These are phyloP conservation scores for Sugiyamaella castrensis DNA, from an alignment of 1,139 yeast species.

Conservation along the genomic window DNA sequence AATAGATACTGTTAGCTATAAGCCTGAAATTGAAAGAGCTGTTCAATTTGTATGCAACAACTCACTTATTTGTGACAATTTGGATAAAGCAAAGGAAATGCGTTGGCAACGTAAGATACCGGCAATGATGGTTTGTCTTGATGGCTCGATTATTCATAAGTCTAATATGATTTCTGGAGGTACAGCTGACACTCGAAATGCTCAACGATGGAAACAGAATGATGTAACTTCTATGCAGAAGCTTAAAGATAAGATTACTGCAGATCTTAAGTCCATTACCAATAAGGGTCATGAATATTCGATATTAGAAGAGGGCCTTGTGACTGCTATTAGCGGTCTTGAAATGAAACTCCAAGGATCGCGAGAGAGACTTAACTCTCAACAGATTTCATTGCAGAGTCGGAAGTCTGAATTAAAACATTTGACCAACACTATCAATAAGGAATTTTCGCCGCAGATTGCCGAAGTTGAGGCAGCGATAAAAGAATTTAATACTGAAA, in stretches of 20 bases:
- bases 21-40: constrained; percentile 69
- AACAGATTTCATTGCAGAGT: constrained; percentile 56
- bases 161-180: constrained; percentile 97
- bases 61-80: constrained; percentile 72
- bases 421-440: constrained; percentile 52
- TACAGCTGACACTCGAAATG: constrained; percentile 37
- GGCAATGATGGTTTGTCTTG: constrained; percentile 72
- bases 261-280: constrained; percentile 52
- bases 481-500: constrained; percentile 30
- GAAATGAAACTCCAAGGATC: constrained; percentile 56
- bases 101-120: constrained; percentile 64
- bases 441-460: constrained; percentile 49
- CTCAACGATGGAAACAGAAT: constrained; percentile 63
- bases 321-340: constrained; percentile 52
- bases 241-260: constrained; percentile 57
- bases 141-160: constrained; percentile 80
- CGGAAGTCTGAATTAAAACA: constrained; percentile 56
- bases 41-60: constrained; percentile 78
- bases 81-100: constrained; percentile 65
- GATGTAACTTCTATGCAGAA: constrained; percentile 59
- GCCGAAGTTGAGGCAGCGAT: constrained; percentile 35
- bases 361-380: constrained; percentile 50
- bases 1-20: constrained; percentile 68
- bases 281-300: constrained; percentile 50
- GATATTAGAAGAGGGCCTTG: constrained; percentile 52